Evolutionary conservation across 345 rosid genomes (phyloP).

Genomic region (Moricandia moricandioides): DNA sequence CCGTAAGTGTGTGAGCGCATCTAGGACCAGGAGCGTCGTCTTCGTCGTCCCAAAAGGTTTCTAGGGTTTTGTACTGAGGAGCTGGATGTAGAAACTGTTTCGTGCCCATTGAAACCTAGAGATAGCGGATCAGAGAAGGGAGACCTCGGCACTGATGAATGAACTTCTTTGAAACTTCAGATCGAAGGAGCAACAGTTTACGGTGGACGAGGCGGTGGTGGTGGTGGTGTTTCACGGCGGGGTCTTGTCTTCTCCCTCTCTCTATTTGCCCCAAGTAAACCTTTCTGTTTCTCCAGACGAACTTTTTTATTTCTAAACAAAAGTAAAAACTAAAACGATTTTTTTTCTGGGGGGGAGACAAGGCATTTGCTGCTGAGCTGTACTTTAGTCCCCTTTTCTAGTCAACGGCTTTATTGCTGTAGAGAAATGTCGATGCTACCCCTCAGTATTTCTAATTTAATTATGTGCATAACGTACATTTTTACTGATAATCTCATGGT

Average conservation of each 20-base stretch:
- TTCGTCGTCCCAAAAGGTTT: conserved; percentile 87
- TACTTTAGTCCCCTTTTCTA: conserved; percentile 2
- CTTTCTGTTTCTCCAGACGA: too few species aligned
- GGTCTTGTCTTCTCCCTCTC: too few species aligned
- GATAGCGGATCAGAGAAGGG: too few species aligned
- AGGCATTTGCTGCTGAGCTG: conserved; percentile 14
- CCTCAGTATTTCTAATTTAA: background rate
- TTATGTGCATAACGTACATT: background rate
- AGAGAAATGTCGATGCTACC: background rate
- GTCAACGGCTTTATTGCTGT: conserved; percentile 22
- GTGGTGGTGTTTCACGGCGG: too few species aligned
- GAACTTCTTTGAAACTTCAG: too few species aligned
- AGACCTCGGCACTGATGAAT: too few species aligned
- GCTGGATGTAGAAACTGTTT: conserved; percentile 45
- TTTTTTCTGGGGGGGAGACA: background rate
- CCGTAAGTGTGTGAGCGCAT: conserved; percentile 86
- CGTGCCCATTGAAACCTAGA: too few species aligned
- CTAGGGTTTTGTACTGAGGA: conserved; percentile 73
- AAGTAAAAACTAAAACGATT: too few species aligned
- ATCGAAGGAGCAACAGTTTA: too few species aligned
- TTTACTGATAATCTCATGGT: background rate
- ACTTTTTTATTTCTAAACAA: too few species aligned
- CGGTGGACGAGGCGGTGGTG: too few species aligned
- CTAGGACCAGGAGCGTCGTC: conserved; percentile 96
- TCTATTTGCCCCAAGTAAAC: too few species aligned